phyloP scores from a whole-genome alignment of 2,329 filamentous ascomycete genomes.

The Aciculosporium take region DNA sequence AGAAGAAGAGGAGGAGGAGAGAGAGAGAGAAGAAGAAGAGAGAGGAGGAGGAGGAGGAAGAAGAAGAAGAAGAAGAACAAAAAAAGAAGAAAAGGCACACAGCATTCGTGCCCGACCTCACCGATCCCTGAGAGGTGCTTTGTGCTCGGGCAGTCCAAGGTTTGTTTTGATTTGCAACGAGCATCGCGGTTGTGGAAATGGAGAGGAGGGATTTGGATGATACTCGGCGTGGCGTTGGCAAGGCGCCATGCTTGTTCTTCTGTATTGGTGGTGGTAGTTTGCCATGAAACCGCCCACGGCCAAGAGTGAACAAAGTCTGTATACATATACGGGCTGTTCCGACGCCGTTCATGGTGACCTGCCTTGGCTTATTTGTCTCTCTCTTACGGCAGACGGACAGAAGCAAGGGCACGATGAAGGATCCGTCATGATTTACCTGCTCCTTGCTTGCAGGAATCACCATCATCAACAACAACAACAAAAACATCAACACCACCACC shows the following conservation, averaged over 20 bases:
- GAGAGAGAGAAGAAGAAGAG: background rate
- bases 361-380: background rate
- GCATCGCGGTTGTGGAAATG: background rate
- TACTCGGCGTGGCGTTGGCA: background rate
- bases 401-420: background rate
- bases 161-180: background rate
- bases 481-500: too few species aligned
- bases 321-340: too few species aligned
- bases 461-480: background rate
- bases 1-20: background rate
- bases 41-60: background rate
- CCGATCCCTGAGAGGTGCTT: constrained; percentile 5
- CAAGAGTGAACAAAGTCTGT: background rate
- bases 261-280: background rate
- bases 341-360: too few species aligned
- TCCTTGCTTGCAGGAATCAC: background rate
- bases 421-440: background rate
- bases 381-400: background rate
- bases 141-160: constrained; percentile 13
- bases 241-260: background rate
- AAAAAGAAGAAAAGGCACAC: constrained; percentile 9
- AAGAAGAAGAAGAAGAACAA: too few species aligned
- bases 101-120: constrained; percentile 12
- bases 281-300: background rate
- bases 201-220: background rate